Conservation (phyloP, 2,329 filamentous ascomycete species). For the Cladosporium cucumerinum region DNA sequence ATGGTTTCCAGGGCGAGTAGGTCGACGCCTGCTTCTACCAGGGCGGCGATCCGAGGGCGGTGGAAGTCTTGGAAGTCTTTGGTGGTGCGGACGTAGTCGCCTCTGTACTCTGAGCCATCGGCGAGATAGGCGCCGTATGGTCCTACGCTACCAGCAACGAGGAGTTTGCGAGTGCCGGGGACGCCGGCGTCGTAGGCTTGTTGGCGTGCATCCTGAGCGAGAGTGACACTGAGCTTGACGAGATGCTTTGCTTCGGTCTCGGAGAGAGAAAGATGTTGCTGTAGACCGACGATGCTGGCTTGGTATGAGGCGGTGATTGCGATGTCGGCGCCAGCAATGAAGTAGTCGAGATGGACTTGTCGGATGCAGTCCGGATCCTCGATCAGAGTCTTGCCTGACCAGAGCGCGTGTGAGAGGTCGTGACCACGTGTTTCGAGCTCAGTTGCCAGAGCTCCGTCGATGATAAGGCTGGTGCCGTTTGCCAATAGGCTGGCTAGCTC, state of each 20-base stretch:
- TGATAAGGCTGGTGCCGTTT: slow-evolving; percentile 29
- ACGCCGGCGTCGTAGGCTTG: slow-evolving; percentile 27
- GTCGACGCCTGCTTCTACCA: slow-evolving; percentile 43
- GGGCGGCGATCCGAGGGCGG: slow-evolving; percentile 40
- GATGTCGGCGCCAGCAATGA: slow-evolving; percentile 43
- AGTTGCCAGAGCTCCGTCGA: slow-evolving; percentile 49
- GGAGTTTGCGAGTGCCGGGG: slow-evolving; percentile 22
- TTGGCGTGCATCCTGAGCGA: slow-evolving; percentile 41
- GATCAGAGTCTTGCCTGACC: slow-evolving; percentile 44
- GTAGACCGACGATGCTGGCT: slow-evolving; percentile 42
- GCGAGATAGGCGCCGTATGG: slow-evolving; percentile 49
- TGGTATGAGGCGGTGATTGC: slow-evolving; percentile 50
- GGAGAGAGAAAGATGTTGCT: slow-evolving; percentile 36
- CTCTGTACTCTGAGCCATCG: slow-evolving; percentile 46
- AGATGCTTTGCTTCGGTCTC: slow-evolving; percentile 36
- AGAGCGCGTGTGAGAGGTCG: slow-evolving; percentile 43
- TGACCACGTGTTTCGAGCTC: slow-evolving; percentile 45
- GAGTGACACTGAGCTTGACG: slow-evolving; percentile 40
- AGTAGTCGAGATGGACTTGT: slow-evolving; percentile 46
- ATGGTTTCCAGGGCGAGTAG: slow-evolving; percentile 47
- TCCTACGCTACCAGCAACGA: slow-evolving; percentile 47
- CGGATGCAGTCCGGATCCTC: slow-evolving; percentile 42
- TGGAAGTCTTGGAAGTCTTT: slow-evolving; percentile 43
- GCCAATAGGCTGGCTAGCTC: background rate
- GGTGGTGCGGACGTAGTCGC: slow-evolving; percentile 36